These are phyloP conservation scores for Zostera marina DNA, from an alignment of 116 monocot genomes.

Conservation along the genomic window DNA sequence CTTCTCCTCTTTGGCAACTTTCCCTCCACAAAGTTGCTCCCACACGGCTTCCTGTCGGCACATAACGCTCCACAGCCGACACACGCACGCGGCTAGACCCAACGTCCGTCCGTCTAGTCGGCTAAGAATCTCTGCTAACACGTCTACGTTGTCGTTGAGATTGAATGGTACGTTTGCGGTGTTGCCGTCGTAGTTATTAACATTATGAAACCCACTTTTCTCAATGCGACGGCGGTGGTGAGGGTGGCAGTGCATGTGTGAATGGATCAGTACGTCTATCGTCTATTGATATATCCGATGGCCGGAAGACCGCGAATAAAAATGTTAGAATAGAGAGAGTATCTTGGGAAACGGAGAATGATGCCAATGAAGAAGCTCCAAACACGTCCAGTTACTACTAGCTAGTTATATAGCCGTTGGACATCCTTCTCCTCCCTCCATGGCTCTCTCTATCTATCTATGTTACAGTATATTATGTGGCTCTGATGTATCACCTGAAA, in stretches of 20 bases:
- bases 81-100: slow-evolving; percentile 60
- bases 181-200: background rate
- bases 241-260: background rate
- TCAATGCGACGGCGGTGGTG: background rate
- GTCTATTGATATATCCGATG: background rate
- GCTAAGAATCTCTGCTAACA: slow-evolving; percentile 57
- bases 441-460: no score
- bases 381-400: background rate
- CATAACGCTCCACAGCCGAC: slow-evolving; percentile 50
- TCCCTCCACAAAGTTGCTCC: slow-evolving; percentile 58
- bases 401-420: no score
- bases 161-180: background rate
- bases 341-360: slow-evolving; percentile 5
- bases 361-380: slow-evolving; percentile 23
- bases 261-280: background rate
- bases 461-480: no score
- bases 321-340: background rate
- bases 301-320: background rate
- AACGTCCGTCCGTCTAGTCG: slow-evolving; percentile 85
- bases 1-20: slow-evolving; percentile 11
- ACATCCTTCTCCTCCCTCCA: no score
- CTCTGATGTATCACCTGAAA: no score
- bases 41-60: slow-evolving; percentile 55
- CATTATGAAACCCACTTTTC: background rate
- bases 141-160: slow-evolving; percentile 81